Base-by-base conservation (phyloP, 345 rosid genomes). In the Noccaea bulbosa region DNA sequence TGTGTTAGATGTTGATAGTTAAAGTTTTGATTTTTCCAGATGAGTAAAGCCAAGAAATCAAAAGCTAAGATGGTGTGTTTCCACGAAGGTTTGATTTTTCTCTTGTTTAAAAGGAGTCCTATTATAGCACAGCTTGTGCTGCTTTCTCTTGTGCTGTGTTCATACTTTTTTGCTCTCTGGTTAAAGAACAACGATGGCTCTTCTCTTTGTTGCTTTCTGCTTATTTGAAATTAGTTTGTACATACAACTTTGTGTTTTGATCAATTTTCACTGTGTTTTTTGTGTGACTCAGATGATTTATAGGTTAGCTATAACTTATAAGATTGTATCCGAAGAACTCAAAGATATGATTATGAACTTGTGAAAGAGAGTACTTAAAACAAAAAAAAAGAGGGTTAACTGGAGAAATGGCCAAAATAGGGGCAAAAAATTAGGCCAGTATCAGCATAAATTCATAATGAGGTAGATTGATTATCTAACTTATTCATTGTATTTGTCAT, bases 121-220 rank as follows among this genome's bases (percentile, higher is more conserved):
- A 24, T 12, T 33, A 50, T 6, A 43, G 73, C 69, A 68, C 65
- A 43, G 8, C 74, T 61, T 68, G 78, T 75, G 74, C 74, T 61
- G 64, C 53, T 56, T 55, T 68, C 27, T 74, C 41, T 35, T 60
- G 62, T 74, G 69, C 1, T 52, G 49, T 74, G 73, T 50, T 60
- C 5, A 44, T 17, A 17, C 43, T 43, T 62, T 43, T 62, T 52
- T 43, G 32, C 17, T 33, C 11, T 41, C 27, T 61, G 15, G 12
- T 33, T 34, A 3, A 15, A 40, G 52, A 43, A 48, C 30, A 40
- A 16, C 49, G 22, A 39, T 49, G 60, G 60, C 37, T 50, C 39
- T 56, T 57, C 24, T 47, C 35, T 5, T 33, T 33, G 32, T 33
- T 53, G 51, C 5, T 56, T 15, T 64, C 12, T 46, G 51, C 9